Conservation (phyloP, 1,139 yeast species). For the Suhomyces atakaporum region DNA sequence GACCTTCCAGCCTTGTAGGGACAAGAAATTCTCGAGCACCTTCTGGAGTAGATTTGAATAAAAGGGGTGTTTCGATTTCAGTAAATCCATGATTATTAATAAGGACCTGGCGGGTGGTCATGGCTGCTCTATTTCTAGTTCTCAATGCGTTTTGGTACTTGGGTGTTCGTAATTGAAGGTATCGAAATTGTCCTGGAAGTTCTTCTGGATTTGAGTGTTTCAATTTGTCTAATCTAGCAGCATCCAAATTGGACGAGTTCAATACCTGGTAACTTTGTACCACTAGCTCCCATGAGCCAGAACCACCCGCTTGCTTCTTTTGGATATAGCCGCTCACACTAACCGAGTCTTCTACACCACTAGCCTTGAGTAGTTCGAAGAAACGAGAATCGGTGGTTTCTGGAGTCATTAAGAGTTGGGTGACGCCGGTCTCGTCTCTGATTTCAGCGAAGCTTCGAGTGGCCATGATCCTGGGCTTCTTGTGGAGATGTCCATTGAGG, state of each 20-base stretch:
- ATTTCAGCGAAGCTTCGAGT: constrained; percentile 66
- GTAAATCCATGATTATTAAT: constrained; percentile 52
- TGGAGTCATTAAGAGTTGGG: constrained; percentile 59
- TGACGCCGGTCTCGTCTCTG: constrained; percentile 68
- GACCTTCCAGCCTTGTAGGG: constrained; percentile 69
- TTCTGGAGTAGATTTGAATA: constrained; percentile 95
- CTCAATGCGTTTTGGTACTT: constrained; percentile 60
- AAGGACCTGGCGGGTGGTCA: constrained; percentile 53
- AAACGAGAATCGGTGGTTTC: constrained; percentile 40
- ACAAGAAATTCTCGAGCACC: constrained; percentile 96
- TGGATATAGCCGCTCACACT: constrained; percentile 59
- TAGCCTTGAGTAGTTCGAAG: constrained; percentile 46
- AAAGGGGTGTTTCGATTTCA: constrained; percentile 89
- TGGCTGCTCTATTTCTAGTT: constrained; percentile 62
- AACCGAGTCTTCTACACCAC: constrained; percentile 75
- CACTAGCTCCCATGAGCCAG: constrained; percentile 54
- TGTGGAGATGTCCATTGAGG: constrained; percentile 80
- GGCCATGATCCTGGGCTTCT: constrained; percentile 57
- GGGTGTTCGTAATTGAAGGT: constrained; percentile 71
- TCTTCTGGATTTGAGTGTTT: constrained; percentile 50
- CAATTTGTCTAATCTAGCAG: constrained; percentile 69
- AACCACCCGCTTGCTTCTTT: constrained; percentile 4
- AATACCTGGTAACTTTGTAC: constrained; percentile 55
- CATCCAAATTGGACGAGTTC: constrained; percentile 65
- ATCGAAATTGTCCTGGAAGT: constrained; percentile 79